These are phyloP conservation scores for Flaveria ramosissima DNA, from an alignment of 129 eudicot species.

Conservation along the genomic window DNA sequence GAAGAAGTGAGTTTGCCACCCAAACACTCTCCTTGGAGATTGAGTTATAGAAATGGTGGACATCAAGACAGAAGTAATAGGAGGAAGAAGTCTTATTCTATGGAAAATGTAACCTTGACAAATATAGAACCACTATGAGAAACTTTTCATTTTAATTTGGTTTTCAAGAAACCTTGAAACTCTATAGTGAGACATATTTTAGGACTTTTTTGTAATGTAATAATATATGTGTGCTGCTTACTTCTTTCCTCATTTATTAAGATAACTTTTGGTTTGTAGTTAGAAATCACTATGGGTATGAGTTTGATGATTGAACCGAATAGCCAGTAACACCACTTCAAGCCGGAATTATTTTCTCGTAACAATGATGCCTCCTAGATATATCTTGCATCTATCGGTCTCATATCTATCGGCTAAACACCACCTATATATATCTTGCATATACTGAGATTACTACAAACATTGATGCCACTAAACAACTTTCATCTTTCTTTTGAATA, in stretches of 20 bases:
- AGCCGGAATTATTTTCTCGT: too few species aligned
- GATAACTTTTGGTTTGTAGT: not conserved
- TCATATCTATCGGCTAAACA: too few species aligned
- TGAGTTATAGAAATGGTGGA: constrained; percentile 7
- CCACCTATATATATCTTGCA: not conserved
- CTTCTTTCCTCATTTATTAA: not conserved
- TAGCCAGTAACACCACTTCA: too few species aligned
- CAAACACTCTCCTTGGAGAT: constrained; percentile 34
- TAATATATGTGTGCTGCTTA: constrained; percentile 18
- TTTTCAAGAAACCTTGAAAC: constrained; percentile 14
- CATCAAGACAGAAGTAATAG: not conserved
- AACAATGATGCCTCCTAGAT: too few species aligned
- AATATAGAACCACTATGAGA: constrained; percentile 24
- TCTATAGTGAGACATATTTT: constrained; percentile 6
- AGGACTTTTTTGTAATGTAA: not conserved
- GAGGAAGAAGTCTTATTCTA: constrained; percentile 31
- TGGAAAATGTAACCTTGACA: constrained; percentile 33
- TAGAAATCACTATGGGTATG: not conserved
- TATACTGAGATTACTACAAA: not conserved
- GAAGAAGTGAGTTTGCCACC: constrained; percentile 67
- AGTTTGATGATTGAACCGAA: not conserved
- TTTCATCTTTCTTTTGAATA: constrained; percentile 11
- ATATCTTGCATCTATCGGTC: too few species aligned
- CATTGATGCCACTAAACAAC: not conserved
- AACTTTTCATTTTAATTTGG: constrained; percentile 15